These are phyloP conservation scores for Funneliformis geosporum DNA, from an alignment of 192 early-diverging fungal species.

Conservation along the genomic window DNA sequence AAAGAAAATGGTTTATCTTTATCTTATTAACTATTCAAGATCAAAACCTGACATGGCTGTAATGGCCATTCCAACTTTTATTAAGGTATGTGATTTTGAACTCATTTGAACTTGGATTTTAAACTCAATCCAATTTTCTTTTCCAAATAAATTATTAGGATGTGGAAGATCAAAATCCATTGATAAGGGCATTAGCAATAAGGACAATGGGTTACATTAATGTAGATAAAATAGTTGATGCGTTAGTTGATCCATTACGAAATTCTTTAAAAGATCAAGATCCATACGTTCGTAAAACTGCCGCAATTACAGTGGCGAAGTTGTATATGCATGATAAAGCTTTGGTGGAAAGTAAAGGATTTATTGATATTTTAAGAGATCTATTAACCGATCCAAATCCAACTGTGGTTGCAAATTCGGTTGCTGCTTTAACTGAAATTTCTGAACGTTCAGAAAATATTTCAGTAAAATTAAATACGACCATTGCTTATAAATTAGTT, in stretches of 20 bases:
- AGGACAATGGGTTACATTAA: slow-evolving; percentile 97
- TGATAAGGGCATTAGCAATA: slow-evolving; percentile 93
- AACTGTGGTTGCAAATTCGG: slow-evolving; percentile 93
- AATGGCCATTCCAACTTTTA: slow-evolving; percentile 86
- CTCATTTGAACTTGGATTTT: not conserved
- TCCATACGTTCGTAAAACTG: slow-evolving; percentile 97
- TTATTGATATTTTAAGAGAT: slow-evolving; percentile 87
- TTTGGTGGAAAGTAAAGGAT: slow-evolving; percentile 83
- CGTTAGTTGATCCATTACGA: slow-evolving; percentile 82
- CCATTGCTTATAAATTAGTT: slow-evolving; percentile 87
- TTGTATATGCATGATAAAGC: slow-evolving; percentile 86
- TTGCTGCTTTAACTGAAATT: slow-evolving; percentile 92
- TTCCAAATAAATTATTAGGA: slow-evolving; percentile 57
- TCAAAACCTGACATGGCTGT: slow-evolving; percentile 92
- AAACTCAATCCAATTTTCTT: slow-evolving; percentile 15
- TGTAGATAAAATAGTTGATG: slow-evolving; percentile 87
- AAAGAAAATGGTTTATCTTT: slow-evolving; percentile 94
- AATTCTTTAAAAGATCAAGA: slow-evolving; percentile 82
- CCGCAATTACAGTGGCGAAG: slow-evolving; percentile 92
- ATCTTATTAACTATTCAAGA: slow-evolving; percentile 94
- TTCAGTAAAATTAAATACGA: slow-evolving; percentile 82
- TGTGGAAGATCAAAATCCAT: slow-evolving; percentile 87
- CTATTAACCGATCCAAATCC: slow-evolving; percentile 89
- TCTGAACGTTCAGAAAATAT: slow-evolving; percentile 85
- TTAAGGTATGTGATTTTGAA: slow-evolving; percentile 57